A percentile compares a stretch with the other conserved stretches of the same genome.
Conservation (phyloP, 345 rosid genomes). For the Brassica nigra region DNA sequence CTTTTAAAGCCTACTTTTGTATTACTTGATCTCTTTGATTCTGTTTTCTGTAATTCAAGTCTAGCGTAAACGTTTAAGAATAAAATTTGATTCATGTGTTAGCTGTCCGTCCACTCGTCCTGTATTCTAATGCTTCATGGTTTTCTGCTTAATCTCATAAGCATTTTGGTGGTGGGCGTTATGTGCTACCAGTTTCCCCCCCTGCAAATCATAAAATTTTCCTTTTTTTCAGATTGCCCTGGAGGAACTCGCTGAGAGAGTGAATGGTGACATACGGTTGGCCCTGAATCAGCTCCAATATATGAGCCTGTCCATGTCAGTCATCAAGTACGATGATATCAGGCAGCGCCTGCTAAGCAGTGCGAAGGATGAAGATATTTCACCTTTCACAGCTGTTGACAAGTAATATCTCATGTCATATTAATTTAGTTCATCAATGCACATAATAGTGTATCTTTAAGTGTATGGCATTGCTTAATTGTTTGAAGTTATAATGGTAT, state of each 20-base stretch:
- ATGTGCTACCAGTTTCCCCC: slow-evolving; percentile 19
- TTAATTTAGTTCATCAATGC: slow-evolving; percentile 5
- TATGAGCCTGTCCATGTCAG: slow-evolving; percentile 90
- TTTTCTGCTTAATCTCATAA: slow-evolving; percentile 23
- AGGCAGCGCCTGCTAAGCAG: slow-evolving; percentile 82
- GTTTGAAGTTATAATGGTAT: slow-evolving; percentile 58
- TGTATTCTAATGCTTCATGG: neutral
- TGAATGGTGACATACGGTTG: slow-evolving; percentile 95
- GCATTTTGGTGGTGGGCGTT: slow-evolving; percentile 18
- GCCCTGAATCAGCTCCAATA: slow-evolving; percentile 91
- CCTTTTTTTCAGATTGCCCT: slow-evolving; percentile 67
- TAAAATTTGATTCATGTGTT: slow-evolving; percentile 7
- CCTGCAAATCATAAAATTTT: slow-evolving; percentile 1
- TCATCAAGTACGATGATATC: slow-evolving; percentile 84
- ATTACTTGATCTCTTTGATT: neutral
- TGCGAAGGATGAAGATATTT: slow-evolving; percentile 96
- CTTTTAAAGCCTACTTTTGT: neutral
- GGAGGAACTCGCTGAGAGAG: slow-evolving; percentile 95
- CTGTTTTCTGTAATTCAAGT: slow-evolving; percentile 13
- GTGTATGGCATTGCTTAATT: slow-evolving; percentile 20
- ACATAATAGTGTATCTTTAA: slow-evolving; percentile 26
- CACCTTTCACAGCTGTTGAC: slow-evolving; percentile 97
- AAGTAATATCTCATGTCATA: slow-evolving; percentile 58
- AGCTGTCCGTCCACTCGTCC: slow-evolving; percentile 24
- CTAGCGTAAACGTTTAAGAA: neutral